These are phyloP conservation scores for Fusarium marasasianum DNA, from an alignment of 2,329 filamentous ascomycete species.

Conservation along the genomic window DNA sequence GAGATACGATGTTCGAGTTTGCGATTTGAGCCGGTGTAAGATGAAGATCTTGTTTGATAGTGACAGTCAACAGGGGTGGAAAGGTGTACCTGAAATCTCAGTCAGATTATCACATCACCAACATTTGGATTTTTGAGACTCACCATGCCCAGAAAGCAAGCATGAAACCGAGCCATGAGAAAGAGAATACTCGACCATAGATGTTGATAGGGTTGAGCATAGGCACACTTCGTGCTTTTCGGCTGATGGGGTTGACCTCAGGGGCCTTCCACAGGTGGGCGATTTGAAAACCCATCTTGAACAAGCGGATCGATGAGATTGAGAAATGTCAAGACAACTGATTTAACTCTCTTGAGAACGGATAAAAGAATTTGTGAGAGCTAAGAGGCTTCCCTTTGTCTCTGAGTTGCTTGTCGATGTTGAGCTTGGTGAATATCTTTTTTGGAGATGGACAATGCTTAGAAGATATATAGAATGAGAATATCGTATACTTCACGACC, in stretches of 20 bases:
- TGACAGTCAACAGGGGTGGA: conserved; percentile 79
- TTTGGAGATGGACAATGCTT: conserved; percentile 7
- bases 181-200: conserved; percentile 90
- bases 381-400: not conserved
- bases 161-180: conserved; percentile 88
- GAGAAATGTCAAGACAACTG: not conserved
- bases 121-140: conserved; percentile 14
- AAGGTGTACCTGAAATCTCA: conserved; percentile 72
- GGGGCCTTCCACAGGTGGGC: conserved; percentile 57
- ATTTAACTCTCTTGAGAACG: not conserved
- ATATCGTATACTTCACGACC: conserved; percentile 4
- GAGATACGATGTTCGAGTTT: conserved; percentile 90
- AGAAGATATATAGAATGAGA: conserved; percentile 35
- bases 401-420: conserved; percentile 23
- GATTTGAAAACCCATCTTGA: conserved; percentile 44
- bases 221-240: conserved; percentile 83
- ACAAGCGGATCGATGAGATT: not conserved
- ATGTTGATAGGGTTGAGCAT: conserved; percentile 79
- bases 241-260: conserved; percentile 83
- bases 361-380: not conserved
- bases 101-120: conserved; percentile 18
- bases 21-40: conserved; percentile 77
- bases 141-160: conserved; percentile 87
- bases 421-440: conserved; percentile 17
- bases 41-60: conserved; percentile 81